These are phyloP conservation scores for Cordyceps cicadae DNA, from an alignment of 2,329 filamentous ascomycete species.

Conservation along the genomic window DNA sequence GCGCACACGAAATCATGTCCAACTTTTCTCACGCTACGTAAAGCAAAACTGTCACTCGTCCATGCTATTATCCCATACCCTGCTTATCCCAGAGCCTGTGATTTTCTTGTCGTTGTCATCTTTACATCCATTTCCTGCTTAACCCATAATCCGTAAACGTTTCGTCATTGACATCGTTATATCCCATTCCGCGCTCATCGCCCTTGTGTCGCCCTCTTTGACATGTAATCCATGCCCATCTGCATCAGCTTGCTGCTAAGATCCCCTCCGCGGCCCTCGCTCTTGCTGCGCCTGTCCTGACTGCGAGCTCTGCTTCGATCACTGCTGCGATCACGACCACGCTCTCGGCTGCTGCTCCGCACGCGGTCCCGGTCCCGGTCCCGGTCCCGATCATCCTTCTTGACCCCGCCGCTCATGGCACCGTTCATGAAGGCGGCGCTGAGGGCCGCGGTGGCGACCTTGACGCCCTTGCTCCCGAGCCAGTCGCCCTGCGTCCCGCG, in stretches of 20 bases:
- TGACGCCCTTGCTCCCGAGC: slow-evolving; percentile 40
- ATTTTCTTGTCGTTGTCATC: not conserved
- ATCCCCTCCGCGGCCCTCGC: slow-evolving; percentile 9
- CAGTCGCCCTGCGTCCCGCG: slow-evolving; percentile 37
- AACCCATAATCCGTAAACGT: not conserved
- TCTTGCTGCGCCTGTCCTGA: slow-evolving; percentile 3
- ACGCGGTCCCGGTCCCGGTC: not conserved
- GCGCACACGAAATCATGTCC: not conserved
- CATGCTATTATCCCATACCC: not conserved
- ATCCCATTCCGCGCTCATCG: slow-evolving; percentile 31
- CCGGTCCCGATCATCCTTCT: slow-evolving; percentile 21
- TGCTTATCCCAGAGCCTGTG: not conserved
- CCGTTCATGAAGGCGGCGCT: slow-evolving; percentile 42
- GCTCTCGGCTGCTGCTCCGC: slow-evolving; percentile 1
- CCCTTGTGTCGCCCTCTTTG: slow-evolving; percentile 12
- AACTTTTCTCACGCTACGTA: not conserved
- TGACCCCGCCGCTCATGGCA: slow-evolving; percentile 25
- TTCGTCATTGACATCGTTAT: slow-evolving; percentile 20
- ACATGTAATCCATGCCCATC: slow-evolving; percentile 19
- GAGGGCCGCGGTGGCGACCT: slow-evolving; percentile 39
- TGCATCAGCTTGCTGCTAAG: slow-evolving; percentile 20
- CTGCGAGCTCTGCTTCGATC: not conserved
- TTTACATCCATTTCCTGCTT: not conserved
- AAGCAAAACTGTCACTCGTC: not conserved
- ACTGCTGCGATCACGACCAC: not conserved